Percentiles rank a stretch among this genome's conserved stretches.
These are phyloP conservation scores for Nicotiana obtusifolia DNA, from an alignment of 257 asterid species.

Conservation along the genomic window DNA sequence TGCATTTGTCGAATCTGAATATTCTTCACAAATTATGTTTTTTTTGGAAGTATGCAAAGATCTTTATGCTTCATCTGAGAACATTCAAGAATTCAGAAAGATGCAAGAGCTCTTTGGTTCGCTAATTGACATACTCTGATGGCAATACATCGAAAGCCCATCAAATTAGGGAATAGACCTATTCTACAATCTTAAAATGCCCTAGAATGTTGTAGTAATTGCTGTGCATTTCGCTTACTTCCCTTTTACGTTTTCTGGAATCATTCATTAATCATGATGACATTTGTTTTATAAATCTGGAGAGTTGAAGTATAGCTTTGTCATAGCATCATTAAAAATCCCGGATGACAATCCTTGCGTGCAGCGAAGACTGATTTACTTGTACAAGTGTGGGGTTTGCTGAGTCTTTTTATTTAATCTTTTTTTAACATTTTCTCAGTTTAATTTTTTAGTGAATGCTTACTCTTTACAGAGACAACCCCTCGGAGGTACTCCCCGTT, in stretches of 20 bases:
- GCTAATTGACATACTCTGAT: background rate
- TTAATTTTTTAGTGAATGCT: background rate
- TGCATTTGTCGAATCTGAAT: background rate
- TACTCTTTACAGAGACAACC: slow-evolving; percentile 61
- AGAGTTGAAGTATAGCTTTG: background rate
- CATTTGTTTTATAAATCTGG: background rate
- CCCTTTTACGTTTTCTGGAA: background rate
- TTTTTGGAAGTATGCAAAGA: background rate
- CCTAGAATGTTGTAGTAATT: background rate
- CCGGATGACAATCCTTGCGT: background rate
- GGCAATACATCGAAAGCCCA: background rate
- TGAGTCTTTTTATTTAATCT: background rate
- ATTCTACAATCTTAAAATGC: background rate
- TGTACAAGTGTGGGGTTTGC: background rate
- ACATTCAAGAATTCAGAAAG: background rate
- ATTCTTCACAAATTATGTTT: background rate
- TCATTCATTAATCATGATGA: background rate
- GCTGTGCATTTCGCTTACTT: background rate
- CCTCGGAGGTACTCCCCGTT: slow-evolving; percentile 81
- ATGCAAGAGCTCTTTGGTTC: slow-evolving; percentile 2
- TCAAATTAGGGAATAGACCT: background rate
- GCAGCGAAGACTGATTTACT: background rate
- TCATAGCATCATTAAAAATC: background rate
- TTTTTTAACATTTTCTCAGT: background rate
- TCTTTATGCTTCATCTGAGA: background rate